Conservation (phyloP, 2,329 filamentous ascomycete species). For the Pseudocercospora crystallina region DNA sequence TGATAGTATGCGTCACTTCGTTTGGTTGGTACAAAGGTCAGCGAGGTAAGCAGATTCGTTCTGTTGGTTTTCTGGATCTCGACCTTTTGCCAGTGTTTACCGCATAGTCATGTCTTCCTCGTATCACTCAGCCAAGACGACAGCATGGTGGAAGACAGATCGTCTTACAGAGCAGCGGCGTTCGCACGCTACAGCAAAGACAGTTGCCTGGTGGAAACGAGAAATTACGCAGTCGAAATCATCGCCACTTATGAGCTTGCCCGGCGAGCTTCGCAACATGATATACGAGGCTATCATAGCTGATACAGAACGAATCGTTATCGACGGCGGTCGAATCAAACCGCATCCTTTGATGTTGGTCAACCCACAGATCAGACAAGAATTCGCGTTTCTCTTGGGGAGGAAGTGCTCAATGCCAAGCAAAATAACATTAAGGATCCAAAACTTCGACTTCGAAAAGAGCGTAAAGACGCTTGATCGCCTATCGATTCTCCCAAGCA, state of each 20-base stretch:
- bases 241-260: slow-evolving; percentile 16
- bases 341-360: slow-evolving; percentile 13
- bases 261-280: slow-evolving; percentile 26
- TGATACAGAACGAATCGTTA: slow-evolving; percentile 9
- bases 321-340: slow-evolving; percentile 11
- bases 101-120: background rate
- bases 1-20: background rate
- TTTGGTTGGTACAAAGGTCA: background rate
- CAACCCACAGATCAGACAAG: slow-evolving; percentile 12
- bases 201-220: slow-evolving; percentile 1
- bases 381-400: slow-evolving; percentile 14
- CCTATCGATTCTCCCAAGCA: slow-evolving; percentile 1
- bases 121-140: background rate
- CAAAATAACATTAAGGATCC: slow-evolving; percentile 7
- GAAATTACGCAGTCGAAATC: background rate
- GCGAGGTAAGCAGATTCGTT: background rate
- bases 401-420: slow-evolving; percentile 1
- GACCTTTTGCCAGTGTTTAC: background rate
- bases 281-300: slow-evolving; percentile 25
- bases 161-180: background rate
- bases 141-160: slow-evolving; percentile 5
- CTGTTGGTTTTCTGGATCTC: background rate
- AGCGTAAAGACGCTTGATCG: slow-evolving; percentile 9
- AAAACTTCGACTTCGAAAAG: slow-evolving; percentile 13
- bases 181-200: background rate